Conservation (phyloP, 768 basidiomycete species). For the Pisolithus orientalis region DNA sequence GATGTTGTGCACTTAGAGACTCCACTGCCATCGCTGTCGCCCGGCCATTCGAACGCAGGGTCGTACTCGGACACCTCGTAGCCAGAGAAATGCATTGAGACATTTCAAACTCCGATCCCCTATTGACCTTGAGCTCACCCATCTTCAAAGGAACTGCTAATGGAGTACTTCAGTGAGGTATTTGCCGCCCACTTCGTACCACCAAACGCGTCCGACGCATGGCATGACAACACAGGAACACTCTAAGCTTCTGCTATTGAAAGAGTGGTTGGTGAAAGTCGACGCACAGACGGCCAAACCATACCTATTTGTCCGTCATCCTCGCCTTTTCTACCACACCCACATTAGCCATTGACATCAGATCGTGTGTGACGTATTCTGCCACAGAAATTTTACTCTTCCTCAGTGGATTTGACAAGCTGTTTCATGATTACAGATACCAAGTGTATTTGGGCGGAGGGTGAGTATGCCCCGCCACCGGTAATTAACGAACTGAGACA, state of each 20-base stretch:
- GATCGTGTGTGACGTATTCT: conserved; percentile 1
- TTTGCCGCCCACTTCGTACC: neutral
- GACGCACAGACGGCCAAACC: conserved; percentile 55
- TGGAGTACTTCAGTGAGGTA: conserved; percentile 48
- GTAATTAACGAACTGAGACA: conserved; percentile 16
- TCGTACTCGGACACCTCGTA: conserved; percentile 31
- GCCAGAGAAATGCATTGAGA: neutral
- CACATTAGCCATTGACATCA: conserved; percentile 1
- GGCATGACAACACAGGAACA: conserved; percentile 38
- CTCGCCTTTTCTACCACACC: neutral
- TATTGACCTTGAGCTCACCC: neutral
- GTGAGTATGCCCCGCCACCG: conserved; percentile 29
- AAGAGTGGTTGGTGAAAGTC: conserved; percentile 71
- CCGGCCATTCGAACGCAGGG: conserved; percentile 57
- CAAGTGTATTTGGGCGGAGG: conserved; percentile 69
- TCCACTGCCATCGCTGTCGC: conserved; percentile 18
- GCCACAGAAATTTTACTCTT: conserved; percentile 58
- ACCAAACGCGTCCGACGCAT: neutral
- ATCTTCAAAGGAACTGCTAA: conserved; percentile 12
- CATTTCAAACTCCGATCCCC: conserved; percentile 11
- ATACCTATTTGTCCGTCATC: conserved; percentile 63
- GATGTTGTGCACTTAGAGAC: neutral
- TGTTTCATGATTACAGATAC: conserved; percentile 68
- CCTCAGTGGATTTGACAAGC: conserved; percentile 51
- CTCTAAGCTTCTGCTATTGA: conserved; percentile 47